These are phyloP conservation scores for Ustulina deusta DNA, from an alignment of 2,329 filamentous ascomycete species.

Conservation along the genomic window DNA sequence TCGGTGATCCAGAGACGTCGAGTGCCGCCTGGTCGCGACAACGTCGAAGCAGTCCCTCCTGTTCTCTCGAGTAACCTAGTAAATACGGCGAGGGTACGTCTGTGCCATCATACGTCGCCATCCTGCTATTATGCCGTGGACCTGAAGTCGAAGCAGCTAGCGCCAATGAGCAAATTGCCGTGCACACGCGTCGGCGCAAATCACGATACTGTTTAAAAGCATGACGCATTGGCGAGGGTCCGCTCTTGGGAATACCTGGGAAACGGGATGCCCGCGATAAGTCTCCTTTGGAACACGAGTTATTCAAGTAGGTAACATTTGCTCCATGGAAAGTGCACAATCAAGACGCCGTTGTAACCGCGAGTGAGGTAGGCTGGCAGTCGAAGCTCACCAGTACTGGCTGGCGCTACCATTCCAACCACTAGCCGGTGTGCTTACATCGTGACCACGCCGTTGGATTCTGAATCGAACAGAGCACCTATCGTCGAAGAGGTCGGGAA, in stretches of 20 bases:
- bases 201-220: background rate
- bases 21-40: background rate
- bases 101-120: background rate
- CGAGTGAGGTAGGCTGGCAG: background rate
- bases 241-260: background rate
- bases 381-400: background rate
- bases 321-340: background rate
- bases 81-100: background rate
- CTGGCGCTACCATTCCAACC: constrained; percentile 1
- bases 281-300: background rate
- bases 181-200: background rate
- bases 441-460: background rate
- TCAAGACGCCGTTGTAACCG: background rate
- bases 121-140: background rate
- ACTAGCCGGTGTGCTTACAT: background rate
- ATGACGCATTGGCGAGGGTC: background rate
- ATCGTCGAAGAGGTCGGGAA: background rate
- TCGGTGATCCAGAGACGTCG: background rate
- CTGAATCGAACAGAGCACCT: constrained; percentile 5
- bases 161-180: background rate
- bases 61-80: background rate
- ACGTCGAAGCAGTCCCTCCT: background rate
- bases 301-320: background rate
- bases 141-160: background rate
- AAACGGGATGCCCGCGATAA: constrained; percentile 7